phyloP scores from a whole-genome alignment of 2,329 filamentous ascomycete genomes.

The Aureobasidium sp. region DNA sequence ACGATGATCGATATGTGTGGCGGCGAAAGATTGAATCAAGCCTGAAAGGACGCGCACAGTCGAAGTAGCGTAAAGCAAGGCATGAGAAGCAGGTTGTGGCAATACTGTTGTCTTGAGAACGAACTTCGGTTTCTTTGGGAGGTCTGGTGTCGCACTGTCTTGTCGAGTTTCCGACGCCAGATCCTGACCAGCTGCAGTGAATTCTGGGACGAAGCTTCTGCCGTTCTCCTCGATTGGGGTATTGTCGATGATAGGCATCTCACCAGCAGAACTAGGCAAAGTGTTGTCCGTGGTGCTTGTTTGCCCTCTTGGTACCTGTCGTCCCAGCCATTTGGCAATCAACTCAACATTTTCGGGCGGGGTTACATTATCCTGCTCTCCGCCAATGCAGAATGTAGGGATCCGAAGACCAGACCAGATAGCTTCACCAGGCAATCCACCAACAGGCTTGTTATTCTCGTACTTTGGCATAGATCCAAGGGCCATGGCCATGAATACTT shows the following conservation, averaged over 20 bases:
- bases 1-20: conserved; percentile 65
- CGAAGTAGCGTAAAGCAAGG: conserved; percentile 71
- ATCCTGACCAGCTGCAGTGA: neutral
- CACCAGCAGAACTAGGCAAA: conserved; percentile 32
- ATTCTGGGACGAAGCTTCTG: neutral
- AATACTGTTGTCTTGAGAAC: conserved; percentile 64
- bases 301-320: neutral
- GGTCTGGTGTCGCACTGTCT: conserved; percentile 31
- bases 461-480: conserved; percentile 62
- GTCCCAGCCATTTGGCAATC: conserved; percentile 46
- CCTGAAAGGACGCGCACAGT: conserved; percentile 72
- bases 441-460: conserved; percentile 44
- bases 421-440: conserved; percentile 62
- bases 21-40: conserved; percentile 75
- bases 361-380: conserved; percentile 68
- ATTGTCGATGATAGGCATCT: conserved; percentile 3
- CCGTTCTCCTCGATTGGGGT: neutral
- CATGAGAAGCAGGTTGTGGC: conserved; percentile 72
- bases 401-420: conserved; percentile 66
- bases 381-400: conserved; percentile 73
- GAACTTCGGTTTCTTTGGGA: conserved; percentile 30
- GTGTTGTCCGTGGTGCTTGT: neutral
- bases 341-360: conserved; percentile 63
- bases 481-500: conserved; percentile 77
- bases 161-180: neutral